Evolutionary conservation across 2,329 filamentous ascomycete species (phyloP), one percentile per base, ranked within the genome.

Genomic region (Hymenoscyphus scutula): DNA sequence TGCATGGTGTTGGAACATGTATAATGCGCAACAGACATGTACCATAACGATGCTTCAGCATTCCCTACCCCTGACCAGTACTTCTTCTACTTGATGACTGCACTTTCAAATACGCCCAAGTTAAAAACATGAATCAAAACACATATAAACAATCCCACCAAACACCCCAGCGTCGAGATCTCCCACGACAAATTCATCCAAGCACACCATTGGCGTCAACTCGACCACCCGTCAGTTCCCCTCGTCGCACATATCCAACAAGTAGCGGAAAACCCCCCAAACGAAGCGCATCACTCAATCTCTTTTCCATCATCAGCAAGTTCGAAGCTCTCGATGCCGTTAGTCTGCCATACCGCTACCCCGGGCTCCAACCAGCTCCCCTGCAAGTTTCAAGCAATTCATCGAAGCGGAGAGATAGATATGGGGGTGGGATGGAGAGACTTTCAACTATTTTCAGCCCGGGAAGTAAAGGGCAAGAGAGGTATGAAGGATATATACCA

Each of bases 301-400:
- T 68, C 23, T 62, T 65, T 25, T 70, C 70, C 51, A 53, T 72
- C 2, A 65, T 74, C 51, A 67, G 64, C 15, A 71, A 65, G 45
- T 74, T 74, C 56, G 72, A 74, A 65, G 65, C 64, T 7, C 65
- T 73, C 7, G 71, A 73, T 23, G 58, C 68, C 2, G 8, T 69
- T 3, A 70, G 67, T 62, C 56, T 69, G 11, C 67, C 68, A 3
- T 53, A 65, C 19, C 58, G 65, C 5, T 58, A 58, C 8, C 30
- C 51, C 13, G 51, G 63, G 10, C 63, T 70, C n/a, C 65, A 66
- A 34, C 67, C 68, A 2, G 64, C 67, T 23, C 69, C 67, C 11
- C 53, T 69, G 1, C 61, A 68, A 2, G 45, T 65, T 5, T 60
- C 62, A 5, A 62, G 59, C 6, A 64, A 61, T 2, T 60, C 61